Conservation (phyloP, 2,329 filamentous ascomycete species). For the Corinectria fuckeliana region DNA sequence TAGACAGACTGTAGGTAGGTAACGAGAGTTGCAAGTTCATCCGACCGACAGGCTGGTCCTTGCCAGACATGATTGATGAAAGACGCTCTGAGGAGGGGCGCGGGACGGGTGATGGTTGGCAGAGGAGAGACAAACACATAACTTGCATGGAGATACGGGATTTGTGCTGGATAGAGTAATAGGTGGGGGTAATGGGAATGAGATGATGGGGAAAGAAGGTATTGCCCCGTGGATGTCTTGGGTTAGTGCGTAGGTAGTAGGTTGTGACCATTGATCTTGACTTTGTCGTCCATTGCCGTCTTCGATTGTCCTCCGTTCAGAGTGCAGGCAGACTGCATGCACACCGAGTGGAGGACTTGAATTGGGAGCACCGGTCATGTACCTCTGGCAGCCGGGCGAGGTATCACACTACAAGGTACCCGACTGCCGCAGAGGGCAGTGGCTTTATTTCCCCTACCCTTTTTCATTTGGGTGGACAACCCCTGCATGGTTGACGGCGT, state of each 20-base stretch:
- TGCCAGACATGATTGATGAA: slow-evolving; percentile 29
- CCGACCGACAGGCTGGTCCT: slow-evolving; percentile 33
- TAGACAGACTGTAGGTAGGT: no score
- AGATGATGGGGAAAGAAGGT: slow-evolving; percentile 5
- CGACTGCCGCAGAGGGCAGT: neutral
- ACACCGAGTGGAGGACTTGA: neutral
- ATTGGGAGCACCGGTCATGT: neutral
- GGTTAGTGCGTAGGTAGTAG: no score
- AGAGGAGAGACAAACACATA: neutral
- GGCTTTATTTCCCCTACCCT: neutral
- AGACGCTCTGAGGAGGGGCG: slow-evolving; percentile 14
- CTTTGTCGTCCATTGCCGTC: slow-evolving; percentile 8
- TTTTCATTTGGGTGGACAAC: slow-evolving; percentile 9
- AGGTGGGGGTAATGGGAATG: slow-evolving; percentile 4
- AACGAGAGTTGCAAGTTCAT: slow-evolving; percentile 1
- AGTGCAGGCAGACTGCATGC: neutral
- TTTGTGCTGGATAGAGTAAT: neutral
- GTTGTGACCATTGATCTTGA: slow-evolving; percentile 2
- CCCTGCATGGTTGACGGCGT: slow-evolving; percentile 6
- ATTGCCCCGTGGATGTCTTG: slow-evolving; percentile 11
- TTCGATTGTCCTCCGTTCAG: slow-evolving; percentile 12
- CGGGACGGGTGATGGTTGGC: slow-evolving; percentile 2
- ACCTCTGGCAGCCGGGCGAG: neutral
- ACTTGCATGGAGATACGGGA: neutral
- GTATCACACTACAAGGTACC: neutral